phyloP scores from a whole-genome alignment of 345 rosid genomes.

The Eutrema heterophyllum region DNA sequence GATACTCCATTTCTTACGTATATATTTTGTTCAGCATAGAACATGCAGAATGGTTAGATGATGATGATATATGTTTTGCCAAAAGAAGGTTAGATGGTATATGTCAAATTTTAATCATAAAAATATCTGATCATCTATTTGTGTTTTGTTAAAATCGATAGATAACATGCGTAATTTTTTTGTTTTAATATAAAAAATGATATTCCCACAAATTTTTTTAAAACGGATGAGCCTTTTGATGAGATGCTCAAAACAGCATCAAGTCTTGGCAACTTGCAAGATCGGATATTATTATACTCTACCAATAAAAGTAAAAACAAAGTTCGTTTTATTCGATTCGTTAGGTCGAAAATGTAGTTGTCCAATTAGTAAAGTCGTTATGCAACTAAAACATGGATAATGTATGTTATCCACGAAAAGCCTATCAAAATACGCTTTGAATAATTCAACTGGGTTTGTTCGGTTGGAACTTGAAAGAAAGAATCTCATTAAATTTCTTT shows the following conservation, averaged over 20 bases:
- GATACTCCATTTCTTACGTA: background rate
- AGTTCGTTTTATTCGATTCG: conserved; percentile 17
- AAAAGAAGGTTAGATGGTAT: background rate
- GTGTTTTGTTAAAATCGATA: background rate
- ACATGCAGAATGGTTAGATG: background rate
- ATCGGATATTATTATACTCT: conserved; percentile 8
- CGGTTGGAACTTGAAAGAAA: background rate
- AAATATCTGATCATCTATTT: background rate
- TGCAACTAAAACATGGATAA: conserved; percentile 11
- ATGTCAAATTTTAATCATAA: background rate
- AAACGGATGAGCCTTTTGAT: background rate
- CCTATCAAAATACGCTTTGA: background rate
- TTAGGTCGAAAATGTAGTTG: conserved; percentile 1
- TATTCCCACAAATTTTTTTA: background rate
- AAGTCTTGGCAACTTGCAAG: background rate
- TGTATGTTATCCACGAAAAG: background rate
- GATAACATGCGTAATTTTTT: background rate
- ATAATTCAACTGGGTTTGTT: background rate
- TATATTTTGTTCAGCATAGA: background rate
- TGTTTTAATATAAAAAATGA: too few species aligned
- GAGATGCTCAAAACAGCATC: background rate
- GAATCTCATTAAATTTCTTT: background rate
- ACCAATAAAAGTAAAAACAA: conserved; percentile 6
- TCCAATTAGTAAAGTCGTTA: background rate
- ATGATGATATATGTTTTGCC: background rate